Conservation (phyloP, 2,329 filamentous ascomycete genomes). For the Didymella sp. region DNA sequence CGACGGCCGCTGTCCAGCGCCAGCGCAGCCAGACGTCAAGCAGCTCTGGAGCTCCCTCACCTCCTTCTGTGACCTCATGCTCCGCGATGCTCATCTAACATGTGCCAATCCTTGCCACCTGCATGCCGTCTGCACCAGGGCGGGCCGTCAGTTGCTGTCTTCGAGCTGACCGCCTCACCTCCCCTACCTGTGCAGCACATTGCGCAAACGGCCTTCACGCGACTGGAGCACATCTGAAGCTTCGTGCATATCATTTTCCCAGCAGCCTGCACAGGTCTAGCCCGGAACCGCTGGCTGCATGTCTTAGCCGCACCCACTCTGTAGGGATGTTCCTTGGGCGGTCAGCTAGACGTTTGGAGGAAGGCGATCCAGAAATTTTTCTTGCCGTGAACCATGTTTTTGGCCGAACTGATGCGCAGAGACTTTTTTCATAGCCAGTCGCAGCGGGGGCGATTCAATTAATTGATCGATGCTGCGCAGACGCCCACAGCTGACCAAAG, state of each 20-base stretch:
- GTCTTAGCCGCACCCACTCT: conserved; percentile 41
- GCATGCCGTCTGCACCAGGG: conserved; percentile 20
- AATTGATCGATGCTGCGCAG: not conserved
- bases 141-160: conserved; percentile 29
- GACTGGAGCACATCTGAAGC: conserved; percentile 39
- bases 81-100: conserved; percentile 15
- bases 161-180: conserved; percentile 42
- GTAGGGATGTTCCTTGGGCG: conserved; percentile 34
- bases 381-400: conserved; percentile 1
- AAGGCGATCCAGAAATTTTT: conserved; percentile 15
- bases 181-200: conserved; percentile 25
- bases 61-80: conserved; percentile 29
- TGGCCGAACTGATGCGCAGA: conserved; percentile 20
- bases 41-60: conserved; percentile 6
- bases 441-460: conserved; percentile 2
- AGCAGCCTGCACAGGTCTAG: conserved; percentile 33
- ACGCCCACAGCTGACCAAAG: not conserved
- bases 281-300: conserved; percentile 27
- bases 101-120: conserved; percentile 22
- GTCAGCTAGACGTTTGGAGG: conserved; percentile 29
- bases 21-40: conserved; percentile 14
- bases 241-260: conserved; percentile 43
- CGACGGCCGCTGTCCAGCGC: conserved; percentile 10
- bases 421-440: conserved; percentile 4
- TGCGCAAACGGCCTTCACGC: conserved; percentile 28